These are phyloP conservation scores for Wickerhamomyces silvicola DNA, from an alignment of 805 yeast genomes.

Conservation along the genomic window DNA sequence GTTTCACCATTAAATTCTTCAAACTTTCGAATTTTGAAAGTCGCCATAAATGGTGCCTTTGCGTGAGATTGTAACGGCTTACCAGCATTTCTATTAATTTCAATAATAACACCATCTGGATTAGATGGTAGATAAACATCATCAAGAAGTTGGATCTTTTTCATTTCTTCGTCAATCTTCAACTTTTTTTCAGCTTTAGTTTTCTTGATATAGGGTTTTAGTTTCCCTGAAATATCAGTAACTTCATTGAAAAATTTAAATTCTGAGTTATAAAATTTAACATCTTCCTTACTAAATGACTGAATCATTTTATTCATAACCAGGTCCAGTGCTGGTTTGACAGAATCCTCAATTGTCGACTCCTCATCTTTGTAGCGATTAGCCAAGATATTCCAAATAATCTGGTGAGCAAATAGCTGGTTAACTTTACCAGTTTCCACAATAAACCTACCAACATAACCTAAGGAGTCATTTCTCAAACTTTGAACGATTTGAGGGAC, in stretches of 20 bases:
- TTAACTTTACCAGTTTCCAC: conserved; percentile 88
- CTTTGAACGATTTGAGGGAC: conserved; percentile 98
- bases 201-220: conserved; percentile 90
- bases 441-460: conserved; percentile 84
- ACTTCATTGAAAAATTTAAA: conserved; percentile 87
- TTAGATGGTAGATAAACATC: conserved; percentile 94
- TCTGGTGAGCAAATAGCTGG: conserved; percentile 92
- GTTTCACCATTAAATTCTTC: conserved; percentile 35
- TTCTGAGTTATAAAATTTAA: conserved; percentile 69
- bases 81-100: conserved; percentile 88
- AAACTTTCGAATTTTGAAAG: conserved; percentile 73
- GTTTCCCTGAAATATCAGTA: conserved; percentile 88
- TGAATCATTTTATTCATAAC: conserved; percentile 60
- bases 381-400: conserved; percentile 96
- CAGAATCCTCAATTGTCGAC: conserved; percentile 64
- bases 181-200: conserved; percentile 93
- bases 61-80: conserved; percentile 96
- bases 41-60: conserved; percentile 97
- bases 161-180: conserved; percentile 96
- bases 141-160: conserved; percentile 57
- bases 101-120: conserved; percentile 92
- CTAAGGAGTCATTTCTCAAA: conserved; percentile 72
- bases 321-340: conserved; percentile 77
- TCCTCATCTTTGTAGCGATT: conserved; percentile 90
- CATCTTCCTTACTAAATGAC: conserved; percentile 55